A percentile compares a stretch with the other conserved stretches of the same genome.
Conservation (phyloP, 2,329 filamentous ascomycete species). For the Fusarium sp. region DNA sequence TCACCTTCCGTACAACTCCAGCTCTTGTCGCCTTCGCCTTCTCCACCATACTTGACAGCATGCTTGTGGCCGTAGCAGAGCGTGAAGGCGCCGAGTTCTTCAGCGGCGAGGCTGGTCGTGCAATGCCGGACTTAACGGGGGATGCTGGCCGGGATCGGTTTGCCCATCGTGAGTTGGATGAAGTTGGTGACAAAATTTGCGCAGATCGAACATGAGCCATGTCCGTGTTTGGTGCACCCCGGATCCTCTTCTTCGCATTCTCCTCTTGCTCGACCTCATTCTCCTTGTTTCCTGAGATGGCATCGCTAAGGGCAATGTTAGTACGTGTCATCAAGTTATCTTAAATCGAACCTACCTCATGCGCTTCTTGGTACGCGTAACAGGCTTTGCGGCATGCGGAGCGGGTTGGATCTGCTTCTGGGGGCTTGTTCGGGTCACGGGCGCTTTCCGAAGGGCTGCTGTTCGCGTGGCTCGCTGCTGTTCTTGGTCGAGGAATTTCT, state of each 20-base stretch:
- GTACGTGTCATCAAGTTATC: conserved; percentile 15
- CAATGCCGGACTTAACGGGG: conserved; percentile 71
- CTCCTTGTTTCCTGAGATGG: conserved; percentile 82
- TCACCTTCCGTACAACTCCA: conserved; percentile 63
- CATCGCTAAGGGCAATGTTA: conserved; percentile 67
- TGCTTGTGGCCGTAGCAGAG: conserved; percentile 58
- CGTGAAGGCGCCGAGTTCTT: conserved; percentile 65
- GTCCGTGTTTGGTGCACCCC: conserved; percentile 62
- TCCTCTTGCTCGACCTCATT: conserved; percentile 74
- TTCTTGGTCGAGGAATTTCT: conserved; percentile 64
- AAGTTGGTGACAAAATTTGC: conserved; percentile 85
- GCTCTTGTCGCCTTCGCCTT: conserved; percentile 71
- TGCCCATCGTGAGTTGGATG: conserved; percentile 81
- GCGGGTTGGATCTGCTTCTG: conserved; percentile 53
- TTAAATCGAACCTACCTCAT: conserved; percentile 62
- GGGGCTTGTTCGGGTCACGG: conserved; percentile 53
- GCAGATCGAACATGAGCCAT: conserved; percentile 59
- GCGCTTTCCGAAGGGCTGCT: conserved; percentile 68
- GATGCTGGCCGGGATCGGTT: conserved; percentile 65
- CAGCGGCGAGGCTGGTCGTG: conserved; percentile 74
- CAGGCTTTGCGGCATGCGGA: conserved; percentile 38
- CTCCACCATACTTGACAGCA: conserved; percentile 72
- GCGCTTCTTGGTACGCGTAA: conserved; percentile 61
- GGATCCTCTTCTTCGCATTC: conserved; percentile 79
- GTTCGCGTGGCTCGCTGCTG: conserved; percentile 61